Conservation (phyloP, 2,329 filamentous ascomycete genomes). For the Chaetoscypha palmicola region DNA sequence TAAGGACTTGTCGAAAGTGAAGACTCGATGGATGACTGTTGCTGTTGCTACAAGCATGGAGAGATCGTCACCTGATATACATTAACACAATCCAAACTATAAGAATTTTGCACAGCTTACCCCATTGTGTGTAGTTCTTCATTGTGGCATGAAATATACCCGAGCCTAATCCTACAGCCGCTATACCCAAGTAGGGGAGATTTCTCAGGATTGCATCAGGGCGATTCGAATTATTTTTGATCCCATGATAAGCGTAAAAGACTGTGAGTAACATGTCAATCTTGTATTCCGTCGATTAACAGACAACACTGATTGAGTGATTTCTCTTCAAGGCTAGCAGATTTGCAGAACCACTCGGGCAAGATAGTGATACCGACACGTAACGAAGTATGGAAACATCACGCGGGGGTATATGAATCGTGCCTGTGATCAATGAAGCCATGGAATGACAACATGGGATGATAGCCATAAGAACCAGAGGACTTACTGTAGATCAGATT, state of each 20-base stretch:
- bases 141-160: conserved; percentile 38
- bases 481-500: conserved; percentile 42
- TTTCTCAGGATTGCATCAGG: conserved; percentile 28
- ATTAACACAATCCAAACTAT: not conserved
- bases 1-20: conserved; percentile 37
- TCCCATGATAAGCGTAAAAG: conserved; percentile 28
- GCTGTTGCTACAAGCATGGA: conserved; percentile 50
- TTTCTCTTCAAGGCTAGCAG: too few species aligned
- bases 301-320: too few species aligned
- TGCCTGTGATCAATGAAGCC: too few species aligned
- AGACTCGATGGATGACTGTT: conserved; percentile 44
- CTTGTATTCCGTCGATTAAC: too few species aligned
- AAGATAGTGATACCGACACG: too few species aligned
- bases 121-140: conserved; percentile 41
- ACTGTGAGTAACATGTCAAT: conserved; percentile 14
- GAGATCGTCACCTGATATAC: conserved; percentile 43
- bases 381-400: too few species aligned
- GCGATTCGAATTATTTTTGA: conserved; percentile 24
- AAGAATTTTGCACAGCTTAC: conserved; percentile 24
- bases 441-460: too few species aligned
- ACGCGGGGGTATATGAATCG: too few species aligned
- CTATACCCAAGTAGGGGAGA: conserved; percentile 37
- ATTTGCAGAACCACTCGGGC: too few species aligned
- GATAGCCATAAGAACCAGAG: too few species aligned
- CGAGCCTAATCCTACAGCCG: conserved; percentile 36